Conservation (phyloP, 257 asterid genomes). For the Solanum sejunctum region DNA sequence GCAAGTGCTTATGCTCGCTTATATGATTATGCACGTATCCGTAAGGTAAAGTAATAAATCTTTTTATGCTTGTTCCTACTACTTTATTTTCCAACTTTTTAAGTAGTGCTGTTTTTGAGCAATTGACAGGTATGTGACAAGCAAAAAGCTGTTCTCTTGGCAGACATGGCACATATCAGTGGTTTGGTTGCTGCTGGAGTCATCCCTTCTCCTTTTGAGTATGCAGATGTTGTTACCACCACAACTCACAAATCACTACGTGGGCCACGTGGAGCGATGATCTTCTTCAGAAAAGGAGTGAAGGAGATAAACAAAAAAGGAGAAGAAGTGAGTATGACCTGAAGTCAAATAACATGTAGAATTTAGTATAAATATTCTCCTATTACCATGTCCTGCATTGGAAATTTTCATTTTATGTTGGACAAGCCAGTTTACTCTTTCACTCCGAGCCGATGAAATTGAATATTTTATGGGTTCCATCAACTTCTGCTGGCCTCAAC, state of each 20-base stretch:
- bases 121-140: slow-evolving; percentile 80
- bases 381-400: background rate
- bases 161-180: slow-evolving; percentile 99
- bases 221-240: slow-evolving; percentile 93
- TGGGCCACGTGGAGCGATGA: slow-evolving; percentile 99
- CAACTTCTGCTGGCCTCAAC: background rate
- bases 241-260: slow-evolving; percentile 96
- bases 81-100: background rate
- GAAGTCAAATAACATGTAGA: background rate
- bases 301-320: slow-evolving; percentile 88
- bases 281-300: slow-evolving; percentile 82
- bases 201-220: slow-evolving; percentile 91
- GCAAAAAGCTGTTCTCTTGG: slow-evolving; percentile 79
- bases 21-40: slow-evolving; percentile 83
- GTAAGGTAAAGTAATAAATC: slow-evolving; percentile 41
- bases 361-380: background rate
- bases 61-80: background rate
- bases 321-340: slow-evolving; percentile 54
- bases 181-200: slow-evolving; percentile 98
- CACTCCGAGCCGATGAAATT: background rate
- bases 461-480: background rate
- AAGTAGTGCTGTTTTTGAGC: background rate
- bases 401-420: background rate
- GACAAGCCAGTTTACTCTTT: background rate
- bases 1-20: slow-evolving; percentile 98